Percentiles rank a stretch among this genome's conserved stretches.
These are phyloP conservation scores for Chlorella sorokiniana DNA, from an alignment of 139 green algal genomes.

Conservation along the genomic window DNA sequence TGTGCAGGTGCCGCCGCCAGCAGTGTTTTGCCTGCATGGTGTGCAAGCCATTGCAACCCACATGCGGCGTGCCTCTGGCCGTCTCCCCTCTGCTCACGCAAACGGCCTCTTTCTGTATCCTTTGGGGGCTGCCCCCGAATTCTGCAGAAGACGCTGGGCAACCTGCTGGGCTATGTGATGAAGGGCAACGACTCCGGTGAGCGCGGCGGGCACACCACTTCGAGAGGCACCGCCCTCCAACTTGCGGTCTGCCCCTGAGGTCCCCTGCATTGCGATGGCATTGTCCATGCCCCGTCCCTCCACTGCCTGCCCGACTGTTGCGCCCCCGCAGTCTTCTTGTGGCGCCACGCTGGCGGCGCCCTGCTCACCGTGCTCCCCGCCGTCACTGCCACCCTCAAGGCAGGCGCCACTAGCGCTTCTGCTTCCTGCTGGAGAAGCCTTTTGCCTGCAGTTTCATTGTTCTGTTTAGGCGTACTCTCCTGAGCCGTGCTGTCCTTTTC, in stretches of 20 bases:
- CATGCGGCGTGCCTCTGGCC: too few species aligned
- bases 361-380: conserved; percentile 48
- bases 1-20: too few species aligned
- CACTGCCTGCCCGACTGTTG: not conserved
- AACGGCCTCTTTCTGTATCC: not conserved
- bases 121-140: not conserved
- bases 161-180: conserved; percentile 41
- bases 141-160: conserved; percentile 39
- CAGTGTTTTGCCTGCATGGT: too few species aligned
- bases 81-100: too few species aligned
- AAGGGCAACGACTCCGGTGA: conserved; percentile 45
- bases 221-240: too few species aligned
- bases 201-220: not conserved
- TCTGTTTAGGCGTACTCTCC: too few species aligned
- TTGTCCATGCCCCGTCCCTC: too few species aligned
- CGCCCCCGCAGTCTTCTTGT: conserved; percentile 39
- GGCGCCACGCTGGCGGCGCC: conserved; percentile 38
- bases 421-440: not conserved
- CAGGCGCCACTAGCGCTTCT: not conserved
- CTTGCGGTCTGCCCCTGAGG: too few species aligned
- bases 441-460: not conserved
- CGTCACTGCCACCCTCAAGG: conserved; percentile 45
- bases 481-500: not conserved
- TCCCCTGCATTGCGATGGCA: too few species aligned
- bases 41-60: too few species aligned